These are phyloP conservation scores for Alternaria sp. DNA, from an alignment of 2,329 filamentous ascomycete species.

Conservation along the genomic window DNA sequence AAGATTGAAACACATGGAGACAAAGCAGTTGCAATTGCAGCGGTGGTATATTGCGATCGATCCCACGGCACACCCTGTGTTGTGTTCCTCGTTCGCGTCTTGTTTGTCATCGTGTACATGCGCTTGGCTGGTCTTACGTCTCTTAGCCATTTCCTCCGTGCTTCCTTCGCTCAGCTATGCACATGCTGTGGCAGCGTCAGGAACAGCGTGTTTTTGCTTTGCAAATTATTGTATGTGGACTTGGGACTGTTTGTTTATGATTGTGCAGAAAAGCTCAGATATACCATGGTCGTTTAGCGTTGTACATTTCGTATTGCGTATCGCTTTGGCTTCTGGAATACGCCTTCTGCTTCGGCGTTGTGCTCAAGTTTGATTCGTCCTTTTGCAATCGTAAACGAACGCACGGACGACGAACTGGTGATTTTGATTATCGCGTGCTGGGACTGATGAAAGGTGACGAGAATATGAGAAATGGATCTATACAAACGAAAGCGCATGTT, in stretches of 20 bases:
- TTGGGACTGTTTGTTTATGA: neutral
- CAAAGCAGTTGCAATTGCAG: neutral
- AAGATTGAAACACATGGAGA: neutral
- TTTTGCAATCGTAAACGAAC: neutral
- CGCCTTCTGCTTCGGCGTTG: conserved; percentile 6
- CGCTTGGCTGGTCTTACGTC: neutral
- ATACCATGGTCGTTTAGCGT: conserved; percentile 23
- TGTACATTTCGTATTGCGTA: conserved; percentile 4
- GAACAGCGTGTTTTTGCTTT: neutral
- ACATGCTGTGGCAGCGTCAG: neutral
- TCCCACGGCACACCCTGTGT: neutral
- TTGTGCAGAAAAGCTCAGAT: conserved; percentile 26
- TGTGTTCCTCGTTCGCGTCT: neutral
- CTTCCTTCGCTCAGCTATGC: neutral
- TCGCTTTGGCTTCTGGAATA: conserved; percentile 9
- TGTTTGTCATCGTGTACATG: neutral
- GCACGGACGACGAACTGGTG: neutral
- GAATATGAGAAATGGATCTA: neutral
- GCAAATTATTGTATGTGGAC: neutral
- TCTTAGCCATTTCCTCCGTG: neutral
- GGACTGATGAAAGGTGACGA: neutral
- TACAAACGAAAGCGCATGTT: neutral
- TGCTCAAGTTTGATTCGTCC: neutral
- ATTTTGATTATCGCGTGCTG: neutral
- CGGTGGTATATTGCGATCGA: neutral